Percentiles rank a stretch among this genome's conserved stretches.
phyloP scores from a whole-genome alignment of 1,284 basidiomycete genomes.

The Heterobasidion annosum region DNA sequence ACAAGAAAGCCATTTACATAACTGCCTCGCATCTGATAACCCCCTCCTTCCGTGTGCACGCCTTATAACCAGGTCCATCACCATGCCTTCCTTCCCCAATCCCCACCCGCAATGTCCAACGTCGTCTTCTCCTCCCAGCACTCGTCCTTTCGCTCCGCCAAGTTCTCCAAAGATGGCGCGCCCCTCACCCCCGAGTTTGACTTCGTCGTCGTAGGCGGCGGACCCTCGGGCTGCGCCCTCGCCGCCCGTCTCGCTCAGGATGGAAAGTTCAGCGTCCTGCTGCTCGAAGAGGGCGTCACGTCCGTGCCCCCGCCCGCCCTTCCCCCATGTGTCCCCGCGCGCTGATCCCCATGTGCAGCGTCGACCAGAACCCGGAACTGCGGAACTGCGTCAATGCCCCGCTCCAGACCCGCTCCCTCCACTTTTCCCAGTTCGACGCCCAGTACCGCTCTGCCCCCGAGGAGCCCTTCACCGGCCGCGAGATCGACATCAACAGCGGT shows the following conservation, averaged over 20 bases:
- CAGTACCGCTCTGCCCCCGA: not conserved
- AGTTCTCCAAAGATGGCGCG: not conserved
- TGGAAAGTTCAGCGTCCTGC: not conserved
- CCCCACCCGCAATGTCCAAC: not conserved
- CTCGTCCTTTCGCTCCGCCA: not conserved
- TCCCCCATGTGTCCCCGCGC: not conserved
- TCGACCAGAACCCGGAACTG: not conserved
- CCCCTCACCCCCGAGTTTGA: not conserved
- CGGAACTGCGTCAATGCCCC: not conserved
- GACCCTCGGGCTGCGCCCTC: not conserved
- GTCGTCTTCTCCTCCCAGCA: not conserved
- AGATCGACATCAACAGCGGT: conserved; percentile 1
- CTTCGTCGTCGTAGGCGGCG: not conserved
- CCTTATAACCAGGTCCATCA: no score
- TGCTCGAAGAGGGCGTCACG: not conserved
- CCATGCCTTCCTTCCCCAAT: no score
- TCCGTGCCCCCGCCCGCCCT: not conserved
- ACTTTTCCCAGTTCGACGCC: not conserved
- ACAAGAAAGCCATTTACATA: no score
- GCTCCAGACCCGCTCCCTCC: not conserved
- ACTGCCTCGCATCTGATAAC: not conserved
- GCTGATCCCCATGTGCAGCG: not conserved
- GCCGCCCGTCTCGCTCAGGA: not conserved
- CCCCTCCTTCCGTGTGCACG: no score
- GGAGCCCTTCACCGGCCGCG: not conserved